These are phyloP conservation scores for Sporothrix variecibatus DNA, from an alignment of 2,329 filamentous ascomycete genomes.

Conservation along the genomic window DNA sequence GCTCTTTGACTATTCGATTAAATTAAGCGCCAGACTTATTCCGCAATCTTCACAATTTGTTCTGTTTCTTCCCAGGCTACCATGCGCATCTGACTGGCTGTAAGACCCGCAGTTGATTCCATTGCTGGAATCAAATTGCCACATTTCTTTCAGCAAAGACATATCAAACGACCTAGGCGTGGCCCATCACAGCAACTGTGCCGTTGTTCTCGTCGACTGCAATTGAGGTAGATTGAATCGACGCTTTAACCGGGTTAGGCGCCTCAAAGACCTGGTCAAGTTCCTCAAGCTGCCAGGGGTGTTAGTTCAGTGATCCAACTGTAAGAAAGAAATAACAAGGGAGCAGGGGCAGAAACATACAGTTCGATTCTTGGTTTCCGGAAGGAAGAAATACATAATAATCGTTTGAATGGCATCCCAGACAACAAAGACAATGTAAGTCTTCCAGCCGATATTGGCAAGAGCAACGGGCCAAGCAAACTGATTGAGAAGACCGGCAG, in stretches of 20 bases:
- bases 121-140: too few species aligned
- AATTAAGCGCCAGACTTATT: too few species aligned
- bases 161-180: neutral
- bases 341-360: neutral
- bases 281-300: neutral
- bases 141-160: neutral
- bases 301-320: neutral
- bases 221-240: neutral
- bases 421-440: constrained; percentile 12
- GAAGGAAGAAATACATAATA: constrained; percentile 7
- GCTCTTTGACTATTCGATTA: too few species aligned
- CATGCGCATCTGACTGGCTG: too few species aligned
- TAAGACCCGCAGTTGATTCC: too few species aligned
- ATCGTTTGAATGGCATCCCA: constrained; percentile 10
- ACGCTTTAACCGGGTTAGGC: constrained; percentile 2
- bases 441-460: constrained; percentile 5
- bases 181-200: neutral
- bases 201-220: constrained; percentile 1
- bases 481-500: constrained; percentile 3
- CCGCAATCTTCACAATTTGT: too few species aligned
- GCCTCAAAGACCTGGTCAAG: constrained; percentile 14
- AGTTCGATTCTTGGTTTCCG: constrained; percentile 11
- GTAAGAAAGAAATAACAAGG: neutral
- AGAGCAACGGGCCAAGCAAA: constrained; percentile 7
- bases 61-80: too few species aligned